Conservation (phyloP, 2,329 filamentous ascomycete genomes). For the Volutella citrinella region DNA sequence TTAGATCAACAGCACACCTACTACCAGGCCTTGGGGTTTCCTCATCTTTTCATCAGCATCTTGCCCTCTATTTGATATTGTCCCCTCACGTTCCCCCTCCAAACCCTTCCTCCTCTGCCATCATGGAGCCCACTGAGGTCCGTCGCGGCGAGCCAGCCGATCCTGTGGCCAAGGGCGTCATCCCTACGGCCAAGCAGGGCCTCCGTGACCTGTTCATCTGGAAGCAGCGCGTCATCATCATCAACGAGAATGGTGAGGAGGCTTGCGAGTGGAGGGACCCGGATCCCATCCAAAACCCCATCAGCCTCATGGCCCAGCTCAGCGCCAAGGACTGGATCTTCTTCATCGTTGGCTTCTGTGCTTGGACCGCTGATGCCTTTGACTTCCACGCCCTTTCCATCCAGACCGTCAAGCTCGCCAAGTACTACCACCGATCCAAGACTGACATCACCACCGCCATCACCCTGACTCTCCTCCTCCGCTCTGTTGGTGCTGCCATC, state of each 20-base stretch:
- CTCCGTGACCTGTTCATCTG: constrained; percentile 66
- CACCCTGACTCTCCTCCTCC: constrained; percentile 70
- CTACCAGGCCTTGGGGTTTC: too few species aligned
- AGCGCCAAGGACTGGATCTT: constrained; percentile 68
- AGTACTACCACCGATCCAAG: constrained; percentile 47
- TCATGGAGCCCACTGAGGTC: constrained; percentile 2
- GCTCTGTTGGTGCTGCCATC: constrained; percentile 69
- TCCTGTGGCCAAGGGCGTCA: constrained; percentile 62
- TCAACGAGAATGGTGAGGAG: constrained; percentile 62
- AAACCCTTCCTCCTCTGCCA: neutral
- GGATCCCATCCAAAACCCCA: constrained; percentile 65
- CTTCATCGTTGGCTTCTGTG: constrained; percentile 69
- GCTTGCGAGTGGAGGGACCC: constrained; percentile 67
- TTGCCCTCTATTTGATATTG: too few species aligned
- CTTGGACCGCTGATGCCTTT: constrained; percentile 81
- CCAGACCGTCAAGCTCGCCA: constrained; percentile 67
- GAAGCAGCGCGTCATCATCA: constrained; percentile 69
- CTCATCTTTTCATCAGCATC: too few species aligned
- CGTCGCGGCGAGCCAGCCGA: constrained; percentile 53
- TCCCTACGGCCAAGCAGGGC: constrained; percentile 63
- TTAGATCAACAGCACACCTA: too few species aligned
- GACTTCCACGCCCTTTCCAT: constrained; percentile 81
- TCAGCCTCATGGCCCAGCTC: constrained; percentile 65
- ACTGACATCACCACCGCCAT: constrained; percentile 74
- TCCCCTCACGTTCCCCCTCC: neutral